These are phyloP conservation scores for Sclerotinia subarctica DNA, from an alignment of 2,329 filamentous ascomycete species.

Conservation along the genomic window DNA sequence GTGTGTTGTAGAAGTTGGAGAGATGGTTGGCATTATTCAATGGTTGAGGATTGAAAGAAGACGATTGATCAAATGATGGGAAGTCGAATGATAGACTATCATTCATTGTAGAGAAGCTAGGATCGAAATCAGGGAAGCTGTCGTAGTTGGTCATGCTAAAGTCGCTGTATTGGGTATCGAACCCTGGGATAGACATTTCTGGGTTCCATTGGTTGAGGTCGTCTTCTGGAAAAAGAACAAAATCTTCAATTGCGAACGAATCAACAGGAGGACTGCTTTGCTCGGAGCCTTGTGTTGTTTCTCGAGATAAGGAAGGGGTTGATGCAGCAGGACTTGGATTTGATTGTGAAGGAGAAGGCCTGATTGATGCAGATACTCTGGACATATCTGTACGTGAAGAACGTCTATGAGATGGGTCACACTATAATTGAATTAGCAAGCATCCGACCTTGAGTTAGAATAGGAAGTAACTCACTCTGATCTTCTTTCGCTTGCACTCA, in stretches of 20 bases:
- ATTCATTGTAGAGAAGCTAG: slow-evolving; percentile 3
- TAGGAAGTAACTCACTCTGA: slow-evolving; percentile 41
- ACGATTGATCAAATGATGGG: slow-evolving; percentile 25
- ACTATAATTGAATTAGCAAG: slow-evolving; percentile 28
- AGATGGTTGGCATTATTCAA: not conserved
- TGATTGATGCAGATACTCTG: slow-evolving; percentile 27
- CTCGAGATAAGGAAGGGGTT: slow-evolving; percentile 21
- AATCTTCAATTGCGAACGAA: slow-evolving; percentile 34
- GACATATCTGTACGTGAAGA: slow-evolving; percentile 30
- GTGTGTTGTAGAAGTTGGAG: not conserved
- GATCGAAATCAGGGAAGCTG: slow-evolving; percentile 21
- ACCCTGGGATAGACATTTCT: slow-evolving; percentile 24
- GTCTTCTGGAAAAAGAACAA: slow-evolving; percentile 36
- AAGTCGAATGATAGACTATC: slow-evolving; percentile 24
- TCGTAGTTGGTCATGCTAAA: slow-evolving; percentile 33
- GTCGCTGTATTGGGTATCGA: slow-evolving; percentile 28
- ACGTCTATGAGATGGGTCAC: slow-evolving; percentile 36
- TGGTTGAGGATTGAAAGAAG: slow-evolving; percentile 13
- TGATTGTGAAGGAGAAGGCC: slow-evolving; percentile 24
- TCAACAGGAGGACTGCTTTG: slow-evolving; percentile 22
- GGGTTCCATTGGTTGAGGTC: slow-evolving; percentile 28
- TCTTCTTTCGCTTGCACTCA: slow-evolving; percentile 60
- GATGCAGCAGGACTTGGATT: slow-evolving; percentile 25
- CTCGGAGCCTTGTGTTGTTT: slow-evolving; percentile 25
- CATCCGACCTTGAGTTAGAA: not conserved